Evolutionary conservation across 169 alveolate genomes (phyloP).

Genomic region (Cyclospora cayetanensis): DNA sequence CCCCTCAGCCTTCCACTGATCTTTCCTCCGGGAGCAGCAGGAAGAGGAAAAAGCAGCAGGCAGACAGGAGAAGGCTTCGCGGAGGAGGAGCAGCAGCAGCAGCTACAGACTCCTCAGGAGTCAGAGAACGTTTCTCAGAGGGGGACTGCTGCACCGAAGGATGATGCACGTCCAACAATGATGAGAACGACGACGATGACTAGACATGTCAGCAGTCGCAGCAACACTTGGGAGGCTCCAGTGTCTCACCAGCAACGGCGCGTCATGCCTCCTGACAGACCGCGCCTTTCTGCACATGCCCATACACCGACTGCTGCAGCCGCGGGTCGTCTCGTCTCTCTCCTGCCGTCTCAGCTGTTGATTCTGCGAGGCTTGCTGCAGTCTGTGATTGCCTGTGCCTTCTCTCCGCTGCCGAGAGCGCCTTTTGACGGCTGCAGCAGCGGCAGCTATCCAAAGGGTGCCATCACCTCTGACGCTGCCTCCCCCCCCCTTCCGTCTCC

Average conservation of each 20-base stretch:
- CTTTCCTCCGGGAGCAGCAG: not conserved
- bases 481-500: too few relatives aligned
- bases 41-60: too few relatives aligned
- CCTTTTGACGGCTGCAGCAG: not conserved
- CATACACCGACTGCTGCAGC: too few relatives aligned
- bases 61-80: too few relatives aligned
- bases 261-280: not conserved
- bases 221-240: not conserved
- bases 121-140: not conserved
- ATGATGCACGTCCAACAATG: too few relatives aligned
- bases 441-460: too few relatives aligned
- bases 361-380: constrained; percentile 48
- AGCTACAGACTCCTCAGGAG: too few relatives aligned
- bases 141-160: constrained; percentile 6
- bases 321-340: too few relatives aligned
- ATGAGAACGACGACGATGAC: too few relatives aligned
- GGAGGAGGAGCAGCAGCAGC: too few relatives aligned
- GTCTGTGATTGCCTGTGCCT: not conserved
- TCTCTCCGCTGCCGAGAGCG: not conserved
- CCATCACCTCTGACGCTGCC: too few relatives aligned
- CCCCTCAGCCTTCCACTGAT: constrained; percentile 20
- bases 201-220: constrained; percentile 47
- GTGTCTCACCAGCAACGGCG: not conserved
- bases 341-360: not conserved
- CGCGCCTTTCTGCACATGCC: not conserved